These are phyloP conservation scores for Solanum chacoense DNA, from an alignment of 305 asterid genomes.

Conservation along the genomic window DNA sequence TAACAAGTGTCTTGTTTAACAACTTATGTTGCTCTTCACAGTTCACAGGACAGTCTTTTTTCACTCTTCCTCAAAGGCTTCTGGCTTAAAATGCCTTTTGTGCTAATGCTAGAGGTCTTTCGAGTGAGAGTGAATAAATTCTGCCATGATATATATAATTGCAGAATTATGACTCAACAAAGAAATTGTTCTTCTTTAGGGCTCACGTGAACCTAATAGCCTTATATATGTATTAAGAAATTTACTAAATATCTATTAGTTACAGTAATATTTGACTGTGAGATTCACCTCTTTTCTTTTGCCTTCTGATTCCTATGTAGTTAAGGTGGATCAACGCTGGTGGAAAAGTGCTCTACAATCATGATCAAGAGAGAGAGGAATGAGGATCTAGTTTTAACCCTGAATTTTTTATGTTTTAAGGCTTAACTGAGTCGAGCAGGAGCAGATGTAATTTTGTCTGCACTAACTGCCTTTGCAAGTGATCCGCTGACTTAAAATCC, in stretches of 20 bases:
- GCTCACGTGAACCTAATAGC: neutral
- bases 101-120: slow-evolving; percentile 21
- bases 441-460: neutral
- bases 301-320: neutral
- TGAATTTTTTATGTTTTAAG: neutral
- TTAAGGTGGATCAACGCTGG: neutral
- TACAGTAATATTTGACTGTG: neutral
- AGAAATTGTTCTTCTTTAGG: neutral
- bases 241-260: neutral
- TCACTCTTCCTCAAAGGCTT: slow-evolving; percentile 52
- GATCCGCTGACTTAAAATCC: neutral
- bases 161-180: neutral
- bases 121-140: slow-evolving; percentile 27
- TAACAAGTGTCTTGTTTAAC: slow-evolving; percentile 23
- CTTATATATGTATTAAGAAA: neutral
- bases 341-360: neutral
- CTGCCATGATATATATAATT: slow-evolving; percentile 17
- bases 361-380: neutral
- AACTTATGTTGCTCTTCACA: slow-evolving; percentile 1
- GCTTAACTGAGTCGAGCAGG: neutral
- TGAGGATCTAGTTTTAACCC: neutral
- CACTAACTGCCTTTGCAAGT: neutral
- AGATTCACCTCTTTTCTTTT: neutral
- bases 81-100: slow-evolving; percentile 26
- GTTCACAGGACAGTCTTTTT: slow-evolving; percentile 35